Evolutionary conservation across 1,139 yeast genomes (phyloP).

Genomic region (Nakaseomyces sp.): DNA sequence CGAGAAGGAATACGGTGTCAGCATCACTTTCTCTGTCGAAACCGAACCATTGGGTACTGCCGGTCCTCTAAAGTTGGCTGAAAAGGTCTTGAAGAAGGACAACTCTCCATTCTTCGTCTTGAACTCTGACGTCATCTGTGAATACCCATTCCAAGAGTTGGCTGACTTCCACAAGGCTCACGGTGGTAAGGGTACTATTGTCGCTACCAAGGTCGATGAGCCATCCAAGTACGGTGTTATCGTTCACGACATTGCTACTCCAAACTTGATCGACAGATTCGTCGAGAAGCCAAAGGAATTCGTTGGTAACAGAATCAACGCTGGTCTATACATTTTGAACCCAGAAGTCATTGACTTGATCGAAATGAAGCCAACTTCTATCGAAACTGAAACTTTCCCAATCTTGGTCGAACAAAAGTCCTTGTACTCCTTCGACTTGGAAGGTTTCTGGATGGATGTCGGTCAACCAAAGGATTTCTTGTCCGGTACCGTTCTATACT

Average conservation of each 20-base stretch:
- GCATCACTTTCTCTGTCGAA: slow-evolving; percentile 95
- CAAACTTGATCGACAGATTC: slow-evolving; percentile 93
- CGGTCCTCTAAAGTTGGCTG: slow-evolving; percentile 97
- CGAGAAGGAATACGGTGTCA: slow-evolving; percentile 90
- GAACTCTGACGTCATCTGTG: slow-evolving; percentile 97
- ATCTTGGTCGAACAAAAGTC: slow-evolving; percentile 79
- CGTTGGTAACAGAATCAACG: slow-evolving; percentile 96
- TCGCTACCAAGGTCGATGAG: slow-evolving; percentile 98
- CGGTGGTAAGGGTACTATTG: slow-evolving; percentile 97
- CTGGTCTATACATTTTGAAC: slow-evolving; percentile 93
- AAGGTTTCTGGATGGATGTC: slow-evolving; percentile 99
- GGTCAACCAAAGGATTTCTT: slow-evolving; percentile 99
- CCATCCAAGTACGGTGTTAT: slow-evolving; percentile 99
- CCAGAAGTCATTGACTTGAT: slow-evolving; percentile 94
- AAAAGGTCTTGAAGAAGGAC: slow-evolving; percentile 86
- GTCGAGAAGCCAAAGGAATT: slow-evolving; percentile 99
- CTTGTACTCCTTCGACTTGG: slow-evolving; percentile 91
- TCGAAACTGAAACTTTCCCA: slow-evolving; percentile 99
- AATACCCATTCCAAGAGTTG: slow-evolving; percentile 91
- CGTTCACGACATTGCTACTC: slow-evolving; percentile 88
- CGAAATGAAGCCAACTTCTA: slow-evolving; percentile 96
- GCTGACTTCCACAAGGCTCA: slow-evolving; percentile 89
- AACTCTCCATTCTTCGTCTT: slow-evolving; percentile 93
- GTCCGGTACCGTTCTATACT: slow-evolving; percentile 90
- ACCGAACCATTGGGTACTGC: slow-evolving; percentile 99